phyloP scores from a whole-genome alignment of 345 rosid species.

The Salix udensis region DNA sequence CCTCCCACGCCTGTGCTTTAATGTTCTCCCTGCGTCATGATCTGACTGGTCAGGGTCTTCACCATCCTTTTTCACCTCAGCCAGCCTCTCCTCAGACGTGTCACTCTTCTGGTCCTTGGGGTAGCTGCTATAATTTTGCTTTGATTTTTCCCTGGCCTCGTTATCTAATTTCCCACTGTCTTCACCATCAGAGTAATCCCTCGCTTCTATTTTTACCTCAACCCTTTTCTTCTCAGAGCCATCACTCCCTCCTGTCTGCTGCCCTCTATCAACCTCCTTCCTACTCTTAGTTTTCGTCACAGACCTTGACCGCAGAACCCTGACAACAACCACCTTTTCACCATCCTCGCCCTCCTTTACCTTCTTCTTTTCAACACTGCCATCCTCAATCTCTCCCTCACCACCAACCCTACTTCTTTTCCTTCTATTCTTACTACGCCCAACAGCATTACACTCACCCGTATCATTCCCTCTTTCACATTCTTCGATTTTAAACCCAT shows the following conservation, averaged over 20 bases:
- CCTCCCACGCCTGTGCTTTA: slow-evolving; percentile 25
- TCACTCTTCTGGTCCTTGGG: slow-evolving; percentile 15
- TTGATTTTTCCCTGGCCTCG: neutral
- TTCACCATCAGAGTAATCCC: neutral
- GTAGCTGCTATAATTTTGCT: slow-evolving; percentile 30
- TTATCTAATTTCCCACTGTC: neutral
- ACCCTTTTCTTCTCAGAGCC: slow-evolving; percentile 14
- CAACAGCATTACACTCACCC: slow-evolving; percentile 9
- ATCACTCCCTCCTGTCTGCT: neutral
- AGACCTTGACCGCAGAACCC: slow-evolving; percentile 49
- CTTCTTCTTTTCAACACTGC: slow-evolving; percentile 21
- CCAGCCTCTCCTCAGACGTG: neutral
- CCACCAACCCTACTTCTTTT: slow-evolving; percentile 22
- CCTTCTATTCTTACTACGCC: slow-evolving; percentile 13
- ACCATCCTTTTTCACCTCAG: neutral
- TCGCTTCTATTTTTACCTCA: slow-evolving; percentile 15
- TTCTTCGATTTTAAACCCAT: slow-evolving; percentile 7
- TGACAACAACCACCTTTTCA: slow-evolving; percentile 22
- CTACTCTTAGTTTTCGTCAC: slow-evolving; percentile 18
- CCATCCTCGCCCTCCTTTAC: slow-evolving; percentile 15
- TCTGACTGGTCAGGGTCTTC: neutral
- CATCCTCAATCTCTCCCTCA: slow-evolving; percentile 18
- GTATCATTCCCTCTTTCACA: slow-evolving; percentile 13
- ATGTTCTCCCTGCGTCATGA: neutral
- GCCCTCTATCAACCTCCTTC: slow-evolving; percentile 3